phyloP scores from a whole-genome alignment of 495 filamentous ascomycete genomes.

The Podospora didyma region DNA sequence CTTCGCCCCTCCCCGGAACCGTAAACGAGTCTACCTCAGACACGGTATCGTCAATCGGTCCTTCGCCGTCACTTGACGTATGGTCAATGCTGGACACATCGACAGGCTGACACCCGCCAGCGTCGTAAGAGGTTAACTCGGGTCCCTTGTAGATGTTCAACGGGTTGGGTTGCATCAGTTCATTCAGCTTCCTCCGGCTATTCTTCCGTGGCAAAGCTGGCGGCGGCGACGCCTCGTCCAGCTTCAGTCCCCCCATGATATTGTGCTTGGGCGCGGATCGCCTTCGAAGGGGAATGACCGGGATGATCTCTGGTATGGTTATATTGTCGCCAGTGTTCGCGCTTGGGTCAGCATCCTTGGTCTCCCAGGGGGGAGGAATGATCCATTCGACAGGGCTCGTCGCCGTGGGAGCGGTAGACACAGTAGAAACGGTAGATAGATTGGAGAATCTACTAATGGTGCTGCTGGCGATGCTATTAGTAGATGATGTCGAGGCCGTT shows the following conservation, averaged over 20 bases:
- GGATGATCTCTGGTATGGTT: no score
- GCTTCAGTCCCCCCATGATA: neutral
- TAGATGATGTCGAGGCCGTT: constrained; percentile 20
- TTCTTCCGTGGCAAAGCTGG: constrained; percentile 16
- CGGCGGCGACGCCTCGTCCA: neutral
- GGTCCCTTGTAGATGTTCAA: constrained; percentile 18
- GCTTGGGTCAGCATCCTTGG: neutral
- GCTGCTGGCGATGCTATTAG: constrained; percentile 23
- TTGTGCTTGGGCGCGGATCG: no score
- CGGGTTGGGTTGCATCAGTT: constrained; percentile 15
- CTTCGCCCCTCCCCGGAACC: neutral
- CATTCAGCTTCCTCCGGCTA: constrained; percentile 11
- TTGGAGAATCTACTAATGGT: constrained; percentile 8
- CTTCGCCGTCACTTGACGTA: neutral
- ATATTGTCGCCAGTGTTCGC: neutral
- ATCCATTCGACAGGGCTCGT: neutral
- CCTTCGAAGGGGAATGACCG: neutral
- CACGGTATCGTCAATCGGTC: neutral
- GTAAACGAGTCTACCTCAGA: neutral
- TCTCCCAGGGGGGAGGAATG: neutral
- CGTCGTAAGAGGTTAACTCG: neutral
- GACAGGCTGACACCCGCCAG: neutral
- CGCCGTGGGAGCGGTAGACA: constrained; percentile 1
- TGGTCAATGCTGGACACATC: neutral
- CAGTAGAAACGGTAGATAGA: constrained; percentile 7